phyloP scores from a whole-genome alignment of 176 grass and related monocot genomes.

The Oryza glumipatula region DNA sequence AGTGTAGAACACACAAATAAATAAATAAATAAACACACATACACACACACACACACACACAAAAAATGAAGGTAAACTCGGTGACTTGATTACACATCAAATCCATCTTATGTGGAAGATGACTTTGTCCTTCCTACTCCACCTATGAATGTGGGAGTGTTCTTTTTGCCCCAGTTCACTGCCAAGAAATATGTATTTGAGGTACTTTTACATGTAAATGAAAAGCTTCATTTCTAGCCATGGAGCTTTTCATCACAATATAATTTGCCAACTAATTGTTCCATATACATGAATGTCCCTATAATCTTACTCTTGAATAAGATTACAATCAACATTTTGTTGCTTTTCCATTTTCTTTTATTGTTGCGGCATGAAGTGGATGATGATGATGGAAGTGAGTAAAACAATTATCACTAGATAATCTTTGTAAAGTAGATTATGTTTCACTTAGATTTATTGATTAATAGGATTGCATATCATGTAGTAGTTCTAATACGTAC shows the following conservation, averaged over 20 bases:
- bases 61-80: too few relatives aligned
- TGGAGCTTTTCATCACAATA: not conserved
- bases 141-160: conserved; percentile 54
- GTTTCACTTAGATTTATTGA: not conserved
- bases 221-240: not conserved
- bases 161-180: conserved; percentile 41
- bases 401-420: not conserved
- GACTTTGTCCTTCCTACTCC: conserved; percentile 61
- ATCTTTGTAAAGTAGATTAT: not conserved
- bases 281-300: not conserved
- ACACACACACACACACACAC: too few relatives aligned
- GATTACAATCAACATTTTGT: not conserved
- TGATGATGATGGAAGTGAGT: conserved; percentile 66
- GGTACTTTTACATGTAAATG: conserved; percentile 25
- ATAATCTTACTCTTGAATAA: not conserved
- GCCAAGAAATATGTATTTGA: conserved; percentile 39
- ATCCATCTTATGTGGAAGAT: conserved; percentile 23
- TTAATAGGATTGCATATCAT: not conserved
- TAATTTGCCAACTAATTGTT: not conserved
- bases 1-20: too few relatives aligned
- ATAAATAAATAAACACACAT: too few relatives aligned
- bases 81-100: not conserved
- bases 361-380: not conserved
- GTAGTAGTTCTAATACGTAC: conserved; percentile 42
- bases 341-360: conserved; percentile 9